phyloP scores from a whole-genome alignment of 164 flowering plant species.

The Taxillus chinensis region DNA sequence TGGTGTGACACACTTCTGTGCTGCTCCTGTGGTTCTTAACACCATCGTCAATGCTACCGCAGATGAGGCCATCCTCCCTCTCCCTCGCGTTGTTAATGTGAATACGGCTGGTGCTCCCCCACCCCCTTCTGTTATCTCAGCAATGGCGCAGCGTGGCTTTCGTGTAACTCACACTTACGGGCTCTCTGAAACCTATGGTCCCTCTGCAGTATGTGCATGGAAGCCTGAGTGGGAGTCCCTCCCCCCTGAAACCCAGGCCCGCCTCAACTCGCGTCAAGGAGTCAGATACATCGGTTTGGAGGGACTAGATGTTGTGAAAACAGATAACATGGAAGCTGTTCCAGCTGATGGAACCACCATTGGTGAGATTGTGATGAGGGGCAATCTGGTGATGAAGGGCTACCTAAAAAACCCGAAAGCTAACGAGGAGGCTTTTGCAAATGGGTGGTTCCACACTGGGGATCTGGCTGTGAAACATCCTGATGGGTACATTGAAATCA shows the following conservation, averaged over 20 bases:
- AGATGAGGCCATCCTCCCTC: constrained; percentile 66
- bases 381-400: constrained; percentile 89
- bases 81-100: constrained; percentile 66
- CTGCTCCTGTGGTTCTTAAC: constrained; percentile 95
- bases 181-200: constrained; percentile 92
- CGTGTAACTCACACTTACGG: constrained; percentile 87
- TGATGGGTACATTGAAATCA: constrained; percentile 78
- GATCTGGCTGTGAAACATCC: constrained; percentile 89
- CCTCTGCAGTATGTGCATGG: constrained; percentile 85
- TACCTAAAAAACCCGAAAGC: constrained; percentile 90
- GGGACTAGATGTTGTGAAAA: constrained; percentile 55
- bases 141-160: constrained; percentile 67
- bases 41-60: constrained; percentile 57
- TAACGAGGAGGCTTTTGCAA: constrained; percentile 65
- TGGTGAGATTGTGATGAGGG: constrained; percentile 86
- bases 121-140: constrained; percentile 64
- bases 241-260: constrained; percentile 60
- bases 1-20: constrained; percentile 89
- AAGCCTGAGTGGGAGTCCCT: constrained; percentile 90
- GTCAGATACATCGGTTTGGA: constrained; percentile 75
- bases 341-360: constrained; percentile 81
- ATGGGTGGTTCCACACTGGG: constrained; percentile 88
- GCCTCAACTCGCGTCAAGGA: constrained; percentile 79
- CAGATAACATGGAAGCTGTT: constrained; percentile 47
- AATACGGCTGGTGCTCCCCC: constrained; percentile 98